Evolutionary conservation across 1,139 yeast species (phyloP).

Genomic region (Yamadazyma dushanensis): DNA sequence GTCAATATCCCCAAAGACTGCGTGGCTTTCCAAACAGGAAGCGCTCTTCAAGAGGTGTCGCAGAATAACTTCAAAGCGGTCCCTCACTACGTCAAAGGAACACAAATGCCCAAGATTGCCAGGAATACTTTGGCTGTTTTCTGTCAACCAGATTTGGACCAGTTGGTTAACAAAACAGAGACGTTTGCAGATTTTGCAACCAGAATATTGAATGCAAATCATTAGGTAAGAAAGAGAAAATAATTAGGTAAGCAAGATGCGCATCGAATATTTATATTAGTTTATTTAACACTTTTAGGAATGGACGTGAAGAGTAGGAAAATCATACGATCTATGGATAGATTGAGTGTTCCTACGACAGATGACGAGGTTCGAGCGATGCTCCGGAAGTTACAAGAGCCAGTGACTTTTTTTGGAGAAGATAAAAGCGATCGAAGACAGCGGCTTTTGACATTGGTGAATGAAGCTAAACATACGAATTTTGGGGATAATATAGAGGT

Average conservation of each 20-base stretch:
- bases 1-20: slow-evolving; percentile 58
- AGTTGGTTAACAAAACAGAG: slow-evolving; percentile 41
- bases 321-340: neutral
- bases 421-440: slow-evolving; percentile 60
- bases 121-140: slow-evolving; percentile 65
- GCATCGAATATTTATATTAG: too few species aligned
- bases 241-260: too few species aligned
- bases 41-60: slow-evolving; percentile 57
- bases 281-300: too few species aligned
- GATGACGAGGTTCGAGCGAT: slow-evolving; percentile 58
- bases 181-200: slow-evolving; percentile 53
- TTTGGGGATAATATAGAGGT: slow-evolving; percentile 20
- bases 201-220: slow-evolving; percentile 36
- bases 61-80: slow-evolving; percentile 56
- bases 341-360: slow-evolving; percentile 52
- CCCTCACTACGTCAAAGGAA: slow-evolving; percentile 58
- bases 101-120: slow-evolving; percentile 34
- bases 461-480: slow-evolving; percentile 18
- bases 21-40: slow-evolving; percentile 65
- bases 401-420: slow-evolving; percentile 62
- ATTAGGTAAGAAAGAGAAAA: slow-evolving; percentile 10
- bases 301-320: too few species aligned
- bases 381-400: slow-evolving; percentile 55
- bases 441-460: slow-evolving; percentile 39
- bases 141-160: slow-evolving; percentile 61